Evolutionary conservation across 2,329 filamentous ascomycete genomes (phyloP).

Genomic region (Bipolaris gigantea): DNA sequence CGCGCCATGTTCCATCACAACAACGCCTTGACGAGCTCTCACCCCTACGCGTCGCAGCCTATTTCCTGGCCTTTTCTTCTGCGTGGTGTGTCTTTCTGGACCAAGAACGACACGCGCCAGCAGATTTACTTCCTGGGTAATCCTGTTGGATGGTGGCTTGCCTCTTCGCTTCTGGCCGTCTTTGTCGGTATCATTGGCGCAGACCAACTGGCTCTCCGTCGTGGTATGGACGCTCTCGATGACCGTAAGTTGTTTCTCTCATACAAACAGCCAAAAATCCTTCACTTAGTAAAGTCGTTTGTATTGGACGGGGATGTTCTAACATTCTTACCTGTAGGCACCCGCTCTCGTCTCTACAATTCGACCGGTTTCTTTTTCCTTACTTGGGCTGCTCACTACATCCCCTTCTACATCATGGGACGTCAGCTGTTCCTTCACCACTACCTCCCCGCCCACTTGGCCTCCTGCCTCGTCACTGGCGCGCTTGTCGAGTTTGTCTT

Average conservation of each 20-base stretch:
- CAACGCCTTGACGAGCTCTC: constrained; percentile 94
- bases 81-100: constrained; percentile 98
- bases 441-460: constrained; percentile 92
- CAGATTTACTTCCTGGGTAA: constrained; percentile 99
- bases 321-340: constrained; percentile 57
- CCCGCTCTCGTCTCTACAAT: constrained; percentile 93
- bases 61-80: constrained; percentile 98
- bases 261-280: constrained; percentile 1
- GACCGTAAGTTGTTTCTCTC: constrained; percentile 67
- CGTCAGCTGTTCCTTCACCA: constrained; percentile 98
- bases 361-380: constrained; percentile 99
- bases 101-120: constrained; percentile 87
- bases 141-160: constrained; percentile 95
- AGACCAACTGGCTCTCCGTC: constrained; percentile 89
- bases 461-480: constrained; percentile 85
- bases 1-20: constrained; percentile 99
- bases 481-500: constrained; percentile 95
- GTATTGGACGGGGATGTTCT: constrained; percentile 10
- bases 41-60: constrained; percentile 92
- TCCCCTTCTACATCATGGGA: constrained; percentile 97
- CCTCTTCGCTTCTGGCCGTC: constrained; percentile 87
- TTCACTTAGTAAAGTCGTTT: constrained; percentile 5
- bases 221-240: constrained; percentile 90
- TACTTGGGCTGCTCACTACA: constrained; percentile 95
- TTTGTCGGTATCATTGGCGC: constrained; percentile 90